Conservation (phyloP, 2,329 filamentous ascomycete genomes). For the Aureobasidium sp. region DNA sequence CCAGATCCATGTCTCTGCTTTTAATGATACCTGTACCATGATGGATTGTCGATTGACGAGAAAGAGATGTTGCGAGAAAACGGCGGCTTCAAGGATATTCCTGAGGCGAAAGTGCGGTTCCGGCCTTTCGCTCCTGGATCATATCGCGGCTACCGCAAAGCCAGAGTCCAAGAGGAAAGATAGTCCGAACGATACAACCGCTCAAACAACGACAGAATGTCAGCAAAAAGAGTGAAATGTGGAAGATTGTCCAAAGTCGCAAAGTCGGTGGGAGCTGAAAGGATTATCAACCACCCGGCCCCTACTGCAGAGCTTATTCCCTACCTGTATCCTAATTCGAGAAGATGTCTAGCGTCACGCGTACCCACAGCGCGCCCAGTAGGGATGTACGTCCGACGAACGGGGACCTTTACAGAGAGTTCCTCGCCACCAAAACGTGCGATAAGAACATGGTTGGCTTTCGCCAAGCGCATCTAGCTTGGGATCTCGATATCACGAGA, state of each 20-base stretch:
- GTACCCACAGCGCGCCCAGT: slow-evolving; percentile 1
- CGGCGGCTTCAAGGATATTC: slow-evolving; percentile 19
- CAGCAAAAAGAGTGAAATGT: slow-evolving; percentile 3
- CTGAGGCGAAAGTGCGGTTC: slow-evolving; percentile 19
- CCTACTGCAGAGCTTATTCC: slow-evolving; percentile 10
- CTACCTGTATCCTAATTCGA: slow-evolving; percentile 16
- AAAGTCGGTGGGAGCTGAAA: neutral
- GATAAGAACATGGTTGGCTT: slow-evolving; percentile 14
- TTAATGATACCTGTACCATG: slow-evolving; percentile 40
- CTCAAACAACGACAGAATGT: neutral
- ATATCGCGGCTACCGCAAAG: neutral
- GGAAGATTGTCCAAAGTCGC: neutral
- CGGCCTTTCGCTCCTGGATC: slow-evolving; percentile 4
- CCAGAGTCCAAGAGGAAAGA: neutral
- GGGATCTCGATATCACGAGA: neutral
- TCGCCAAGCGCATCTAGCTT: slow-evolving; percentile 3
- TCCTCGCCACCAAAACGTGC: slow-evolving; percentile 1
- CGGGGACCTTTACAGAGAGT: neutral
- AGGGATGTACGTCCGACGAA: neutral
- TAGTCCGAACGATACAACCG: neutral
- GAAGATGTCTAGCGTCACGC: slow-evolving; percentile 20
- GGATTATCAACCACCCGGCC: slow-evolving; percentile 16
- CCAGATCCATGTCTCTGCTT: slow-evolving; percentile 54
- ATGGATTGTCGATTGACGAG: neutral
- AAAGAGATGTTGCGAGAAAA: neutral